These are phyloP conservation scores for Trypanosoma congolense DNA, from an alignment of 208 protist genomes.

Conservation along the genomic window DNA sequence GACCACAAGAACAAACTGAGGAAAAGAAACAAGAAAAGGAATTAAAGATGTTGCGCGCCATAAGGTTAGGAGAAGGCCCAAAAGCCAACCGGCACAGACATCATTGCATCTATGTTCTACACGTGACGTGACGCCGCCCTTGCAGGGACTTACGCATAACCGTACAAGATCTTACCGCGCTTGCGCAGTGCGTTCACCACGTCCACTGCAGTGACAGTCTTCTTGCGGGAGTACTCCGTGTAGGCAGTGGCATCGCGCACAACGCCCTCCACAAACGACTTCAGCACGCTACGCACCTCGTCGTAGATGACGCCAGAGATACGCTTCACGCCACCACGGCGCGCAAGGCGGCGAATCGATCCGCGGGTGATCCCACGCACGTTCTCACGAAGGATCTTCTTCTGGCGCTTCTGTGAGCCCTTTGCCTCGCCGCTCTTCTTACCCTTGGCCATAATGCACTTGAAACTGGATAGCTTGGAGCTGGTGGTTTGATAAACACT, in stretches of 20 bases:
- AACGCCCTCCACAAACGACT: constrained; percentile 28
- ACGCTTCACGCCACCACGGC: neutral
- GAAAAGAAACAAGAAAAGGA: no score
- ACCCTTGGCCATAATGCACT: neutral
- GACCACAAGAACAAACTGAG: no score
- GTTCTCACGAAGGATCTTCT: neutral
- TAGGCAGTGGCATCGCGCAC: neutral
- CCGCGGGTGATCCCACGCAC: neutral
- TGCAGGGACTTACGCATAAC: constrained; percentile 12
- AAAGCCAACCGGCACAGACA: no score
- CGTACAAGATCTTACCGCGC: neutral
- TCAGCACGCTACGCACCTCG: constrained; percentile 58
- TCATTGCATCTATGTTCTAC: no score
- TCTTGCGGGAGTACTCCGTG: neutral
- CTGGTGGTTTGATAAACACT: neutral
- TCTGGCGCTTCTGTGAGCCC: neutral
- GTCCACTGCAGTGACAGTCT: neutral
- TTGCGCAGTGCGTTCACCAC: neutral
- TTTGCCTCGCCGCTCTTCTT: neutral
- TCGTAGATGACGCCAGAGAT: constrained; percentile 63
- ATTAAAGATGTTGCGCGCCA: no score
- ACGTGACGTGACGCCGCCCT: no score
- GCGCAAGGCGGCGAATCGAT: neutral
- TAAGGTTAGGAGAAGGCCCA: no score
- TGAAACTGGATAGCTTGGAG: neutral